Base-by-base conservation (phyloP, 768 basidiomycete genomes). In the Agaricus sinodeliciosus region DNA sequence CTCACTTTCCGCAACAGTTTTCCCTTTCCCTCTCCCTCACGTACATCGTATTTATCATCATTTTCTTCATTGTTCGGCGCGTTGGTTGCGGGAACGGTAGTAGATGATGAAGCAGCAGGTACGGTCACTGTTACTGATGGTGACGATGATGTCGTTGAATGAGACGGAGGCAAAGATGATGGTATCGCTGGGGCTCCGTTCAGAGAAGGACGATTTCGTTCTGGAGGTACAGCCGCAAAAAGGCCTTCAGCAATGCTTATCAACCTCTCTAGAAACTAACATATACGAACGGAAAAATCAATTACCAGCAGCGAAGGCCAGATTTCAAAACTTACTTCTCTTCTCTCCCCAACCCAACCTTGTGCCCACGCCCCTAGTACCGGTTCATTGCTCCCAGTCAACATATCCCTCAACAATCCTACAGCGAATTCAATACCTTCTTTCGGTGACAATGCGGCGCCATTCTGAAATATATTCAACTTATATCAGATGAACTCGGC, bases 391-490 rank as follows among this genome's bases (percentile, higher is more conserved):
- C 5, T 13, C 7, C 9, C 11, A 35, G 41, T 34, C 9, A 39
- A 22, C 43, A 52, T 16, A 11, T 53, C 39, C 13, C 45, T 31
- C 45, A 53, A 26, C 13, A 47, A 9, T 16, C 37, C 45, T 12
- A 46, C 40, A 34, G 52, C 52, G 9, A 53, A 39, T 22, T 53
- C 52, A 9, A 42, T 16, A 12, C 52, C 52, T 45, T 53, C 52
- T 9, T 12, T 46, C 12, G 16, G 45, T 15, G 44, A 27, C 11
- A 22, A 31, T 31, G 25, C 13, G 25, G 4, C 13, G 43, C 31
- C 31, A 28, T 28, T 15, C 43, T 45, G 4, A 9, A 22, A 31
- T 2, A 31, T 8, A 31, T 31, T 31, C 31, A 31, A 31, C 7
- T 31, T 3, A 31, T 7, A 31, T 11, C 31, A 11, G 31, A 8